Percentiles rank a stretch among this genome's conserved stretches.
phyloP scores from a whole-genome alignment of 2,329 filamentous ascomycete genomes.

The Colletotrichum nymphaeae region DNA sequence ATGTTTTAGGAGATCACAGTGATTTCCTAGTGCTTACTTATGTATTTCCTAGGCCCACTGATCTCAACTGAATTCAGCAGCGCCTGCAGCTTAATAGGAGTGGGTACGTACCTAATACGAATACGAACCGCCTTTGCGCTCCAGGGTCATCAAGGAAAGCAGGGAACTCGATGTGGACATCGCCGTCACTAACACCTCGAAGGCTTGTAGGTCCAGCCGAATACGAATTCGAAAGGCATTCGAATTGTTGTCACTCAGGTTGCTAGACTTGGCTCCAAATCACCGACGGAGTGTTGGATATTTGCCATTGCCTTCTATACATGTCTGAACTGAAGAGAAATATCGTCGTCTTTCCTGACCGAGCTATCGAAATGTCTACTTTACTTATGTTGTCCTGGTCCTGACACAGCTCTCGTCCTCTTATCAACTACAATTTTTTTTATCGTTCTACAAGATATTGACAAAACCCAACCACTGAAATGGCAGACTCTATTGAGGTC shows the following conservation, averaged over 20 bases:
- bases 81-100: neutral
- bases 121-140: neutral
- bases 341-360: too few relatives aligned
- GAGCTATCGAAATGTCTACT: too few relatives aligned
- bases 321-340: too few relatives aligned
- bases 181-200: neutral
- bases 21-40: neutral
- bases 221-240: neutral
- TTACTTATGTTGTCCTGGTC: too few relatives aligned
- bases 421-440: too few relatives aligned
- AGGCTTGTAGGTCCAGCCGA: neutral
- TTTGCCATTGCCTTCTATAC: too few relatives aligned
- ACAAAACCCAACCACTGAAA: neutral
- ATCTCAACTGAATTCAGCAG: neutral
- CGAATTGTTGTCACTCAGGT: neutral
- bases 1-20: neutral
- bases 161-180: neutral
- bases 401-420: neutral
- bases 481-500: neutral
- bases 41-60: neutral
- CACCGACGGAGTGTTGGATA: neutral
- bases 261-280: neutral
- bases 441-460: neutral
- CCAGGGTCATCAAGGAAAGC: neutral
- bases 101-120: neutral